These are phyloP conservation scores for Magnusiomyces fungicola DNA, from an alignment of 1,139 yeast genomes.

Conservation along the genomic window DNA sequence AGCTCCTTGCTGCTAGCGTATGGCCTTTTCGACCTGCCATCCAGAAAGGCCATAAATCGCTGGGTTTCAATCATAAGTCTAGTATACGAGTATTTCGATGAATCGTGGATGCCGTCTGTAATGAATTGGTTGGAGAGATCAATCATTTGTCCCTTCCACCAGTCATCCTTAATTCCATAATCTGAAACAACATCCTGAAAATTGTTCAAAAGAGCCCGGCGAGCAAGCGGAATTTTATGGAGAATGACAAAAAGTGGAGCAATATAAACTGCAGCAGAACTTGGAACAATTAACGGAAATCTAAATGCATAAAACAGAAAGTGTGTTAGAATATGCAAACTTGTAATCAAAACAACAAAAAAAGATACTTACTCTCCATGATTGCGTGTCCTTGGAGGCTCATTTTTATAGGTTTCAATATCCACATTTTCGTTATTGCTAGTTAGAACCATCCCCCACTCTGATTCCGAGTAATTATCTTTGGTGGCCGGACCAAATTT, in stretches of 20 bases:
- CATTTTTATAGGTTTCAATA: constrained; percentile 7
- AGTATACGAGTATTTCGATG: constrained; percentile 16
- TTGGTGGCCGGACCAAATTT: constrained; percentile 26
- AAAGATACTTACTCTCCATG: constrained; percentile 10
- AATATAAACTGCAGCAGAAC: constrained; percentile 31
- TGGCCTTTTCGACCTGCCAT: constrained; percentile 35
- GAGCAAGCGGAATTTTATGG: constrained; percentile 38
- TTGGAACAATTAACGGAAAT: constrained; percentile 36
- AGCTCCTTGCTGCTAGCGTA: constrained; percentile 36
- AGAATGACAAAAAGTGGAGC: constrained; percentile 40
- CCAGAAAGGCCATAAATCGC: constrained; percentile 40
- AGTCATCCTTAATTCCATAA: constrained; percentile 36
- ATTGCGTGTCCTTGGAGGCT: constrained; percentile 15
- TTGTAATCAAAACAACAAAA: background rate
- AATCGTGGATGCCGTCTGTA: background rate
- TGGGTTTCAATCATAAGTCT: constrained; percentile 36
- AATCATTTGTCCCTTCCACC: constrained; percentile 39
- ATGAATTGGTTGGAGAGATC: constrained; percentile 3
- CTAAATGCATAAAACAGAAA: constrained; percentile 1
- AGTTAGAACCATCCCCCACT: constrained; percentile 26
- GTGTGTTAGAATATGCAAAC: constrained; percentile 11
- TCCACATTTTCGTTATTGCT: constrained; percentile 5
- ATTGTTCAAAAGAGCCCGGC: constrained; percentile 32
- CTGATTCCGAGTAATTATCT: constrained; percentile 21
- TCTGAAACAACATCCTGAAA: constrained; percentile 28